phyloP scores from a whole-genome alignment of 2,329 filamentous ascomycete species.

The Periconia digitata region DNA sequence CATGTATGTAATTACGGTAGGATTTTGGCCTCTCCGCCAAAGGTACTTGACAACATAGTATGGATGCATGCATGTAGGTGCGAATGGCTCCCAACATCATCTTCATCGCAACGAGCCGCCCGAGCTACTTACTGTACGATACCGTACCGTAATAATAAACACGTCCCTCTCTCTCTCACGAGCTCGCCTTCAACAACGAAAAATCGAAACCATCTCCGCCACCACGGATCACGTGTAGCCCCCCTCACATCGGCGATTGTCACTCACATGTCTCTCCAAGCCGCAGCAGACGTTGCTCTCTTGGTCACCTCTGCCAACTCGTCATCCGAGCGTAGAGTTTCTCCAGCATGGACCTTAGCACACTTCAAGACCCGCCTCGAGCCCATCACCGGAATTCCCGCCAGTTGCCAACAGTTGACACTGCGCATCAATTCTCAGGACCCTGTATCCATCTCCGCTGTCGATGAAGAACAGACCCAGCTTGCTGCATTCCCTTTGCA shows the following conservation, averaged over 20 bases:
- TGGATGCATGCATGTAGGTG: too few relatives aligned
- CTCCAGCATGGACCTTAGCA: slow-evolving; percentile 85
- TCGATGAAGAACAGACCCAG: slow-evolving; percentile 70
- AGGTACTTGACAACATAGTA: too few relatives aligned
- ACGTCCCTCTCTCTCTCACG: too few relatives aligned
- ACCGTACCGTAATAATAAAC: too few relatives aligned
- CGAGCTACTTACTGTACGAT: too few relatives aligned
- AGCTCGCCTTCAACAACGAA: too few relatives aligned
- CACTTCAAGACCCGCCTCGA: slow-evolving; percentile 87
- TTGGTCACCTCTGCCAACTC: slow-evolving; percentile 74
- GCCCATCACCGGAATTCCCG: slow-evolving; percentile 88
- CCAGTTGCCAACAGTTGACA: slow-evolving; percentile 72
- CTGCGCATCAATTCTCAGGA: slow-evolving; percentile 68
- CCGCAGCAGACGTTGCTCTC: slow-evolving; percentile 73
- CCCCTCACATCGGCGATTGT: neutral
- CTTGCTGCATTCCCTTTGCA: slow-evolving; percentile 68
- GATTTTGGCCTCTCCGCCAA: too few relatives aligned
- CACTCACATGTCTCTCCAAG: slow-evolving; percentile 36
- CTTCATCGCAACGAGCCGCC: too few relatives aligned
- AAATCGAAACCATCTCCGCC: neutral
- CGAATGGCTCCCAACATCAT: too few relatives aligned
- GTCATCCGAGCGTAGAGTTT: slow-evolving; percentile 85
- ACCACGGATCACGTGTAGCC: neutral
- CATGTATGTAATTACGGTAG: too few relatives aligned
- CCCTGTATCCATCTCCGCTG: slow-evolving; percentile 65